Conservation (phyloP, 495 filamentous ascomycete genomes). For the Trichoderma parareesei region DNA sequence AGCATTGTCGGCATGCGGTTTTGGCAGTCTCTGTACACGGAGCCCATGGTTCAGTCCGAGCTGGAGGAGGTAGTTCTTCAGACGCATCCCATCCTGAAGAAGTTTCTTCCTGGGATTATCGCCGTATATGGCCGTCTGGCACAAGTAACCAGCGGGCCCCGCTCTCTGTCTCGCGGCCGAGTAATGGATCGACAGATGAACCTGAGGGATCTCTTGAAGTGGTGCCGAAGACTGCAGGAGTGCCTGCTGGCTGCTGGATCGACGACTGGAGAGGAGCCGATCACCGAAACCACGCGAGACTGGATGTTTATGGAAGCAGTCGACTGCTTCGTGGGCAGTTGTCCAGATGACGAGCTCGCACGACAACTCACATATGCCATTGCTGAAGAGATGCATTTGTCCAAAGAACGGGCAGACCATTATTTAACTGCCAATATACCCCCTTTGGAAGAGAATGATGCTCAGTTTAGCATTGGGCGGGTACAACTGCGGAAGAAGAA, state of each 20-base stretch:
- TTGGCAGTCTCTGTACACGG: constrained; percentile 67
- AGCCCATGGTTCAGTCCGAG: constrained; percentile 60
- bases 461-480: constrained; percentile 58
- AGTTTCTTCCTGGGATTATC: constrained; percentile 63
- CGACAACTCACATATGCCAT: constrained; percentile 56
- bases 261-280: constrained; percentile 64
- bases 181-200: constrained; percentile 53
- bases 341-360: constrained; percentile 58
- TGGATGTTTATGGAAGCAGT: constrained; percentile 84
- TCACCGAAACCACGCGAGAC: constrained; percentile 63
- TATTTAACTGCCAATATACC: constrained; percentile 63
- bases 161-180: constrained; percentile 46
- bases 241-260: constrained; percentile 50
- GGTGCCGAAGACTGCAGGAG: constrained; percentile 66
- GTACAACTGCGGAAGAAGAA: constrained; percentile 45
- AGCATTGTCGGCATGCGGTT: constrained; percentile 66
- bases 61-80: constrained; percentile 62
- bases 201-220: constrained; percentile 81
- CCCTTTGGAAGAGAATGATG: constrained; percentile 48
- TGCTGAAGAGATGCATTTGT: constrained; percentile 77
- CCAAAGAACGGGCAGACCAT: constrained; percentile 65
- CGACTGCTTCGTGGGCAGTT: constrained; percentile 76
- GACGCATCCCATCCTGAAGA: constrained; percentile 60
- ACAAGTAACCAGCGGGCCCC: constrained; percentile 39
- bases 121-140: constrained; percentile 65